Conservation (phyloP, 345 rosid species). For the Pistacia atlantica region DNA sequence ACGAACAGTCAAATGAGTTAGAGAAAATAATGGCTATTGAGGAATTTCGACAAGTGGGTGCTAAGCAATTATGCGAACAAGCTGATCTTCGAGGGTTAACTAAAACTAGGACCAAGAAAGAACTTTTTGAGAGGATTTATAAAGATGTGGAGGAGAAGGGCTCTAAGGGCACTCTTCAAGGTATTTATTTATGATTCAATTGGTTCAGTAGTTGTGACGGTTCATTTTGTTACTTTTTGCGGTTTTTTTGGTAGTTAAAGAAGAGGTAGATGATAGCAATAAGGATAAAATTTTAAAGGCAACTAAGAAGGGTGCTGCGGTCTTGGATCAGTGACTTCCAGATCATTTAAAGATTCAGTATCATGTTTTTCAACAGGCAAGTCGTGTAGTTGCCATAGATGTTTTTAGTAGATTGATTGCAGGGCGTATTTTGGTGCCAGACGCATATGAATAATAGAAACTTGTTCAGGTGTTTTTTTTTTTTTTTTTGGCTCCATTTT, state of each 20-base stretch:
- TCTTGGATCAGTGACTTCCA: conserved; percentile 76
- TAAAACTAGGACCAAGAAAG: conserved; percentile 65
- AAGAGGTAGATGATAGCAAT: conserved; percentile 30
- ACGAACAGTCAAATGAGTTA: conserved; percentile 23
- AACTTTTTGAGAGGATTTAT: conserved; percentile 65
- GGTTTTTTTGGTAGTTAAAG: conserved; percentile 25
- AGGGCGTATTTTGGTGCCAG: not conserved
- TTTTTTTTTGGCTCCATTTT: not conserved
- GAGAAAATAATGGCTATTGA: conserved; percentile 53
- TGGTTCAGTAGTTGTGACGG: not conserved
- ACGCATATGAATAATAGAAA: not conserved
- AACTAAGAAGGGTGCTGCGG: conserved; percentile 80
- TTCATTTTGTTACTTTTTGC: not conserved
- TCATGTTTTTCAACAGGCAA: conserved; percentile 72
- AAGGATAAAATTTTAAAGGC: conserved; percentile 64
- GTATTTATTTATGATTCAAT: conserved; percentile 13
- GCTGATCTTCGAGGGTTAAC: conserved; percentile 55
- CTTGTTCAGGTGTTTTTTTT: not conserved
- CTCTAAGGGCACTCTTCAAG: conserved; percentile 20
- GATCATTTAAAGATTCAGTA: conserved; percentile 70
- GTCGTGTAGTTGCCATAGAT: conserved; percentile 6
- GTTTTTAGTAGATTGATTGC: not conserved
- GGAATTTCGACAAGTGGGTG: conserved; percentile 53
- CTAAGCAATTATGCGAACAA: conserved; percentile 74
- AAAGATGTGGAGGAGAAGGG: conserved; percentile 27